Evolutionary conservation across 2,329 filamentous ascomycete species (phyloP).

Genomic region (Blastomyces gilchristii): DNA sequence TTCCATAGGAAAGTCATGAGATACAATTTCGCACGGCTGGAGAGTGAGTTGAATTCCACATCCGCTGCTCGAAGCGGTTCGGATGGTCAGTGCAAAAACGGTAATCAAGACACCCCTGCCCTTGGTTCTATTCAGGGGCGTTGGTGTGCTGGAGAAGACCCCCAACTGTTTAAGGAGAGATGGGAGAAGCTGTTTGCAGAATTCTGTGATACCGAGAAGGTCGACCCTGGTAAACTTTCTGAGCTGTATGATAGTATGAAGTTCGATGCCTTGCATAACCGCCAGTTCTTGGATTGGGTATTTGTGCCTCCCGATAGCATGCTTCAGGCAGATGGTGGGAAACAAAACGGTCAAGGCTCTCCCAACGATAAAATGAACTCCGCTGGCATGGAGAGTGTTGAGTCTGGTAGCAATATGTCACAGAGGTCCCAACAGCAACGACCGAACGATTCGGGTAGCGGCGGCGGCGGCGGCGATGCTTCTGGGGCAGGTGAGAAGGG

Average conservation of each 20-base stretch:
- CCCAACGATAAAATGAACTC: slow-evolving; percentile 9
- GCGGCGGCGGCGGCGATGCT: slow-evolving; percentile 15
- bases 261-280: slow-evolving; percentile 93
- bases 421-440: not conserved
- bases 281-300: slow-evolving; percentile 92
- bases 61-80: slow-evolving; percentile 15
- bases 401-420: slow-evolving; percentile 17
- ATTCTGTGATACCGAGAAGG: slow-evolving; percentile 84
- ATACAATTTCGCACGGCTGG: slow-evolving; percentile 76
- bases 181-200: slow-evolving; percentile 76
- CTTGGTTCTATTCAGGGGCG: slow-evolving; percentile 68
- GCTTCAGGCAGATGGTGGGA: slow-evolving; percentile 54
- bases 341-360: slow-evolving; percentile 20
- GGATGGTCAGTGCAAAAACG: slow-evolving; percentile 15
- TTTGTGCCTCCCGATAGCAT: slow-evolving; percentile 79
- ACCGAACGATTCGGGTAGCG: slow-evolving; percentile 7
- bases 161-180: slow-evolving; percentile 85
- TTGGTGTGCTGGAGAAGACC: slow-evolving; percentile 95
- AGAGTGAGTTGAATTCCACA: slow-evolving; percentile 21
- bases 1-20: slow-evolving; percentile 95
- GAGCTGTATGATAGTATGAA: slow-evolving; percentile 99
- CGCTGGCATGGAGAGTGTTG: slow-evolving; percentile 16
- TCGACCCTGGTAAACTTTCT: slow-evolving; percentile 96
- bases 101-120: slow-evolving; percentile 38
- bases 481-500: slow-evolving; percentile 17